These are phyloP conservation scores for Leucocoprinus leucothites DNA, from an alignment of 768 basidiomycete genomes.

Conservation along the genomic window DNA sequence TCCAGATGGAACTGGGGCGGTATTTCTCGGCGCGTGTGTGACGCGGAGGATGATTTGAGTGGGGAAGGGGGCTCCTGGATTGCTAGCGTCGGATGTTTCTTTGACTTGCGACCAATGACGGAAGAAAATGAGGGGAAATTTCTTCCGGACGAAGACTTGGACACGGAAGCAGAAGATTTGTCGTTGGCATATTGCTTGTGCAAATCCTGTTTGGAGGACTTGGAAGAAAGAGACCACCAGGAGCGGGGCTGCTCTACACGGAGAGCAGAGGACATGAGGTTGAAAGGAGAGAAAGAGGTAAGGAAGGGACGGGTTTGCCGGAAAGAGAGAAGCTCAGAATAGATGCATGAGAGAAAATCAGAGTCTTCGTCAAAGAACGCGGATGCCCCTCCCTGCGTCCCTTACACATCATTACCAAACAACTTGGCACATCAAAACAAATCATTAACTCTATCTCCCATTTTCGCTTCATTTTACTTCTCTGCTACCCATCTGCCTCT, in stretches of 20 bases:
- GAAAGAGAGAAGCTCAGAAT: slow-evolving; percentile 10
- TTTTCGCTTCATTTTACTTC: background rate
- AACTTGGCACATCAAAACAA: slow-evolving; percentile 8
- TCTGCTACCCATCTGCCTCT: background rate
- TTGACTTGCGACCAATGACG: slow-evolving; percentile 62
- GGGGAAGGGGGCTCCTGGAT: slow-evolving; percentile 46
- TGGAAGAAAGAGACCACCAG: slow-evolving; percentile 45
- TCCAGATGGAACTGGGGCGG: slow-evolving; percentile 20
- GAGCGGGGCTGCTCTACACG: slow-evolving; percentile 32
- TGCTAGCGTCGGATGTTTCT: slow-evolving; percentile 51
- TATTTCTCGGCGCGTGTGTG: slow-evolving; percentile 15
- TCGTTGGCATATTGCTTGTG: slow-evolving; percentile 25
- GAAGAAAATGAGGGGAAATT: slow-evolving; percentile 50
- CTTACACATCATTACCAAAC: background rate
- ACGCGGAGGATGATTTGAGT: slow-evolving; percentile 17
- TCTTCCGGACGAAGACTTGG: slow-evolving; percentile 24
- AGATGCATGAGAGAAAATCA: slow-evolving; percentile 9
- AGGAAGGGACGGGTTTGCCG: slow-evolving; percentile 14
- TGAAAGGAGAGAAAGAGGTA: slow-evolving; percentile 16
- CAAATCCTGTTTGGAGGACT: slow-evolving; percentile 28
- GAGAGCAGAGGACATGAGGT: slow-evolving; percentile 32
- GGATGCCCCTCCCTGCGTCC: background rate
- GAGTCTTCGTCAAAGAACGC: slow-evolving; percentile 6
- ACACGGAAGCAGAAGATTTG: slow-evolving; percentile 24
- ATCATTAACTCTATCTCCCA: background rate